Evolutionary conservation across 345 rosid species (phyloP).

Genomic region (Barbarea vulgaris): DNA sequence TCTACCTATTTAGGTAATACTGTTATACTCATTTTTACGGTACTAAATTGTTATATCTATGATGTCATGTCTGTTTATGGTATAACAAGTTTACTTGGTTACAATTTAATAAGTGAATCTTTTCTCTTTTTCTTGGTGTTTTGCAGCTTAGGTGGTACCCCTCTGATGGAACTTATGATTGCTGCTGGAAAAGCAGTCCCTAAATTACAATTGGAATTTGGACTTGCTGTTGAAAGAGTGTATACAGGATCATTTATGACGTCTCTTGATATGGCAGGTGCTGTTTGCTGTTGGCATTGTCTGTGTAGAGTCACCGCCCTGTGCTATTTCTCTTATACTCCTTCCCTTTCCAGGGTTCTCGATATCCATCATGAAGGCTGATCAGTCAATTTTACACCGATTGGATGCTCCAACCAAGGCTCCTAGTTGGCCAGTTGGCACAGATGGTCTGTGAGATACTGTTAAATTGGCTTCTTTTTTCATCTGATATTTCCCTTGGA

Average conservation of each 20-base stretch:
- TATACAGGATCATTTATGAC: constrained; percentile 98
- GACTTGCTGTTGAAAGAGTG: constrained; percentile 94
- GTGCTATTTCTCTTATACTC: constrained; percentile 10
- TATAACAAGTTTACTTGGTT: neutral
- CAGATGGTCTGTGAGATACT: constrained; percentile 60
- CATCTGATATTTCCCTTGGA: neutral
- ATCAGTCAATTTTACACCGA: constrained; percentile 59
- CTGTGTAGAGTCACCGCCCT: constrained; percentile 14
- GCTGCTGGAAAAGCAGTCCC: constrained; percentile 92
- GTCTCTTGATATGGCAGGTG: constrained; percentile 99
- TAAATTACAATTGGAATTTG: constrained; percentile 86
- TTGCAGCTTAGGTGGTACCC: constrained; percentile 87
- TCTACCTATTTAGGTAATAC: neutral
- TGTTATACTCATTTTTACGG: neutral
- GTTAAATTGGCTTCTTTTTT: constrained; percentile 11
- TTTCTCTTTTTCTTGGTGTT: neutral
- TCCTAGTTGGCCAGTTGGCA: constrained; percentile 92
- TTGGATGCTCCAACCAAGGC: constrained; percentile 95
- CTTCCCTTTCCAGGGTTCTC: constrained; percentile 70
- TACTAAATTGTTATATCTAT: neutral
- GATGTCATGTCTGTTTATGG: neutral
- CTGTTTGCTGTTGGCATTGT: constrained; percentile 30
- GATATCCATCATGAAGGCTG: constrained; percentile 91
- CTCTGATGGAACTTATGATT: constrained; percentile 93
- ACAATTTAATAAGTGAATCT: neutral